phyloP scores from a whole-genome alignment of 1,139 yeast species.

The Suhomyces bribrorum region DNA sequence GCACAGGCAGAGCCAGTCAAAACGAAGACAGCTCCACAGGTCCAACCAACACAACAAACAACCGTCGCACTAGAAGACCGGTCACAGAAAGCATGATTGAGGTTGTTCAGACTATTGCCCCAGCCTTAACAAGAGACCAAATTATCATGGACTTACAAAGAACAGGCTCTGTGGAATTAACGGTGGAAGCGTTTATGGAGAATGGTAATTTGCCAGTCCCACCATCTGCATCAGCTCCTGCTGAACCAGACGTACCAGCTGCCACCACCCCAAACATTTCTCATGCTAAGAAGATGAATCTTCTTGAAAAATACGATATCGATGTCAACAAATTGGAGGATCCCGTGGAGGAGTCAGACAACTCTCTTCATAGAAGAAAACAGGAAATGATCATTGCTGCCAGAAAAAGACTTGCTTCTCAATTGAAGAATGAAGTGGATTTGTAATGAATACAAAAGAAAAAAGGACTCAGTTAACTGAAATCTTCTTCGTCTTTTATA shows the following conservation, averaged over 20 bases:
- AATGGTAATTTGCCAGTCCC: conserved; percentile 69
- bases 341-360: conserved; percentile 19
- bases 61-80: conserved; percentile 48
- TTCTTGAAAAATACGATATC: conserved; percentile 39
- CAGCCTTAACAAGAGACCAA: conserved; percentile 68
- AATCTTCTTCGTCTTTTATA: too few relatives aligned
- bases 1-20: conserved; percentile 16
- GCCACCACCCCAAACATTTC: conserved; percentile 1
- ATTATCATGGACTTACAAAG: conserved; percentile 63
- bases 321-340: conserved; percentile 18
- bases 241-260: conserved; percentile 4
- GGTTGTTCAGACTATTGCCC: conserved; percentile 82
- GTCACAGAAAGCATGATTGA: conserved; percentile 84
- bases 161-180: conserved; percentile 78
- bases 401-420: conserved; percentile 42
- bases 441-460: conserved; percentile 5
- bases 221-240: conserved; percentile 35
- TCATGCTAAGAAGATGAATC: conserved; percentile 19
- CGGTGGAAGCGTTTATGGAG: conserved; percentile 69
- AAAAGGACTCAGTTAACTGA: too few relatives aligned
- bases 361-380: conserved; percentile 25
- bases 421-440: conserved; percentile 31
- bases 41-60: conserved; percentile 27
- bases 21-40: conserved; percentile 15
- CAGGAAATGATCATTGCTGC: conserved; percentile 49